Evolutionary conservation across 2,329 filamentous ascomycete genomes (phyloP).

Genomic region (Scolecobasidium constrictum): DNA sequence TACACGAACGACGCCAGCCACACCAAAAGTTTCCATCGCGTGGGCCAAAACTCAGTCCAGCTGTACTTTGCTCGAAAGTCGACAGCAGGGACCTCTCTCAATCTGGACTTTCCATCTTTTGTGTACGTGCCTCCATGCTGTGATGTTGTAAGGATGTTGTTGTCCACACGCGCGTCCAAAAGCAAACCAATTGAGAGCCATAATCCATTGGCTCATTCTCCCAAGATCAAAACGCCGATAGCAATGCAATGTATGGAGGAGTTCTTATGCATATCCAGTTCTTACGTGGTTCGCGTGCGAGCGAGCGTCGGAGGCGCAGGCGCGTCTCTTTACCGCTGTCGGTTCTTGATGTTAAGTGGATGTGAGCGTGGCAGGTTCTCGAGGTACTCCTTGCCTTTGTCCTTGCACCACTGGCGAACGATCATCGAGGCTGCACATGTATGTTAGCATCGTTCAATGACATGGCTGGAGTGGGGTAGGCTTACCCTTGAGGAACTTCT

Average conservation of each 20-base stretch:
- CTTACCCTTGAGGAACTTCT: slow-evolving; percentile 97
- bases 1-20: no score
- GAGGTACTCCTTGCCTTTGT: slow-evolving; percentile 35
- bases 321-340: slow-evolving; percentile 5
- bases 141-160: no score
- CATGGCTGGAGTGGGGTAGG: neutral
- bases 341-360: slow-evolving; percentile 8
- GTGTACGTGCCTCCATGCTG: neutral
- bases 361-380: slow-evolving; percentile 5
- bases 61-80: no score
- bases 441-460: slow-evolving; percentile 17
- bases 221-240: neutral
- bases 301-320: neutral
- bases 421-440: slow-evolving; percentile 65
- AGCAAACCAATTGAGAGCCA: neutral
- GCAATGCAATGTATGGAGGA: neutral
- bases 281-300: neutral
- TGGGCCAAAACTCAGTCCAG: no score
- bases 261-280: no score
- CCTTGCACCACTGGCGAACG: slow-evolving; percentile 88
- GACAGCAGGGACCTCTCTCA: no score
- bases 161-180: neutral
- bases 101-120: neutral
- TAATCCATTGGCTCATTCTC: slow-evolving; percentile 1
- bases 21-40: no score